Conservation (phyloP, 2,329 filamentous ascomycete genomes). For the Fusarium heterosporum region DNA sequence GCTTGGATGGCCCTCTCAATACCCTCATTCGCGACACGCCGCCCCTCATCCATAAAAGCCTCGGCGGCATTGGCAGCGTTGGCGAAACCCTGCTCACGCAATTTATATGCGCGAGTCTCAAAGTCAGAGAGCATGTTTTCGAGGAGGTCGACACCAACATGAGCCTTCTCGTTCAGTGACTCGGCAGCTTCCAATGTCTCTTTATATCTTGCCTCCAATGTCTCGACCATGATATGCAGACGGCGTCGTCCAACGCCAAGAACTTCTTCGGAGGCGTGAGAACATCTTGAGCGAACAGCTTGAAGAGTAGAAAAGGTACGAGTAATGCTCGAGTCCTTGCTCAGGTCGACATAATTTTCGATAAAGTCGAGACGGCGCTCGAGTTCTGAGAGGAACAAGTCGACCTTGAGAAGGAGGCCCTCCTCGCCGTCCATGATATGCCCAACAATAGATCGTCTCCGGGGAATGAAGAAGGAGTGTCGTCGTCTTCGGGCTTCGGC, state of each 20-base stretch:
- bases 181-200: constrained; percentile 86
- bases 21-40: constrained; percentile 83
- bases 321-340: constrained; percentile 84
- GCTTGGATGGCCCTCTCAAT: constrained; percentile 83
- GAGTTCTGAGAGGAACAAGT: constrained; percentile 85
- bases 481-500: constrained; percentile 55
- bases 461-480: constrained; percentile 68
- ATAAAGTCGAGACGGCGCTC: constrained; percentile 88
- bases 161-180: constrained; percentile 90
- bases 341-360: constrained; percentile 86
- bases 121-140: constrained; percentile 88
- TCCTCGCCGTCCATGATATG: constrained; percentile 73
- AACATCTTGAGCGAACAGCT: constrained; percentile 87
- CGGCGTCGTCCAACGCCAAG: constrained; percentile 87
- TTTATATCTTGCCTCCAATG: constrained; percentile 87
- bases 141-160: constrained; percentile 86
- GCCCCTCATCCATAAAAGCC: constrained; percentile 80
- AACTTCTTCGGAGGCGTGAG: constrained; percentile 88
- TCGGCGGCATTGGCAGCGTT: constrained; percentile 74
- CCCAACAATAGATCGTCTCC: constrained; percentile 69
- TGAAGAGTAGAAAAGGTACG: constrained; percentile 88
- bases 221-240: constrained; percentile 91
- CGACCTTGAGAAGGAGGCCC: constrained; percentile 72
- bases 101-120: constrained; percentile 82
- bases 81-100: constrained; percentile 80